A percentile compares a stretch with the other conserved stretches of the same genome.
phyloP scores from a whole-genome alignment of 768 basidiomycete species.

The Boletus fagicola region DNA sequence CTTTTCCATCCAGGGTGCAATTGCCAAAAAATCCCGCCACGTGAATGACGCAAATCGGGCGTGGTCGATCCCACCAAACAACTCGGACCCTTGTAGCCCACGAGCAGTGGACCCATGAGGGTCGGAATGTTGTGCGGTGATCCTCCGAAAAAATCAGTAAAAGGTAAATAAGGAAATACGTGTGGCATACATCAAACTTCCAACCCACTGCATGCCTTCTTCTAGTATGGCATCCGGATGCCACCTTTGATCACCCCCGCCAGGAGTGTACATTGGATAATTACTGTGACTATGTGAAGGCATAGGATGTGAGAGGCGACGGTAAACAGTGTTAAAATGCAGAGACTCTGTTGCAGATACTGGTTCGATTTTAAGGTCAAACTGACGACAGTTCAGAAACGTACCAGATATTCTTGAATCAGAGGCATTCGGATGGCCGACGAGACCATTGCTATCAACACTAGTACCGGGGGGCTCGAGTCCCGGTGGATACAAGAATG shows the following conservation, averaged over 20 bases:
- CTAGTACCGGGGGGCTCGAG: slow-evolving; percentile 37
- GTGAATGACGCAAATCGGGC: slow-evolving; percentile 68
- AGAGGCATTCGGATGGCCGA: slow-evolving; percentile 3
- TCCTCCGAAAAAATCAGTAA: slow-evolving; percentile 39
- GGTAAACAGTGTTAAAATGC: slow-evolving; percentile 30
- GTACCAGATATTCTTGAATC: slow-evolving; percentile 3
- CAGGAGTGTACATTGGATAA: slow-evolving; percentile 74
- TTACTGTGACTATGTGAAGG: slow-evolving; percentile 55
- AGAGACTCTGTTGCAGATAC: neutral
- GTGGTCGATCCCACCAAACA: slow-evolving; percentile 46
- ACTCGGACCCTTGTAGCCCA: slow-evolving; percentile 47
- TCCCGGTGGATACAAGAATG: slow-evolving; percentile 68
- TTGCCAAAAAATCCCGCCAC: slow-evolving; percentile 64
- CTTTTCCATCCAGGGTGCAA: slow-evolving; percentile 80
- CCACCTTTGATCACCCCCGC: slow-evolving; percentile 69
- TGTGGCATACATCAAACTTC: slow-evolving; percentile 59
- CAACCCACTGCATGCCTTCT: slow-evolving; percentile 70
- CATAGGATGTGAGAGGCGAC: slow-evolving; percentile 51
- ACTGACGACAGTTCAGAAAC: neutral
- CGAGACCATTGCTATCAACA: neutral
- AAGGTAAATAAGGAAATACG: neutral
- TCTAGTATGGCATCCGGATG: slow-evolving; percentile 49
- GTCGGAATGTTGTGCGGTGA: slow-evolving; percentile 55
- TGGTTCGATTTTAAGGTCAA: neutral
- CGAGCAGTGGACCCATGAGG: slow-evolving; percentile 38